Percentiles rank a stretch among this genome's conserved stretches.
Evolutionary conservation across 2,329 filamentous ascomycete species (phyloP).

Genomic region (Raffaelea albimanens): DNA sequence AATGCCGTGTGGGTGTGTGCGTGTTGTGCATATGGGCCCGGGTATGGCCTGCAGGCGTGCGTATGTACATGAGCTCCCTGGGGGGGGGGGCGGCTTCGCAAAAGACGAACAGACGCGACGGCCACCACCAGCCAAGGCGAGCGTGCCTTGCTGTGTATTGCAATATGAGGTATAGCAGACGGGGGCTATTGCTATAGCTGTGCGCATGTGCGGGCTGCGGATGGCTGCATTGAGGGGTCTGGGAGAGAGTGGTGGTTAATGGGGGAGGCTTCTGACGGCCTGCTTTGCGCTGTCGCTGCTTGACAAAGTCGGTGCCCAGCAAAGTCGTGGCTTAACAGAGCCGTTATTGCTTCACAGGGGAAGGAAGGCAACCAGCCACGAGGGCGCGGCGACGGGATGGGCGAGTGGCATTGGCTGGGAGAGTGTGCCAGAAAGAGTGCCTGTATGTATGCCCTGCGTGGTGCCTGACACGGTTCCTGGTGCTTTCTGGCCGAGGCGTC

Average conservation of each 20-base stretch:
- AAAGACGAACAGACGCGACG: too few species aligned
- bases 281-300: too few species aligned
- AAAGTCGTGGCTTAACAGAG: too few species aligned
- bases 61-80: too few species aligned
- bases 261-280: too few species aligned
- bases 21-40: too few species aligned
- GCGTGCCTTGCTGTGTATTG: slow-evolving; percentile 2
- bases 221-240: neutral
- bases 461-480: neutral
- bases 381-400: slow-evolving; percentile 2
- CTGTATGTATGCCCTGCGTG: neutral
- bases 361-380: slow-evolving; percentile 3
- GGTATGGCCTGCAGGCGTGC: too few species aligned
- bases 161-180: slow-evolving; percentile 4
- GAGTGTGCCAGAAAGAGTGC: neutral
- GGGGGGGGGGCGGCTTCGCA: too few species aligned
- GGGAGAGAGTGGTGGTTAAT: neutral
- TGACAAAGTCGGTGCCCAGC: too few species aligned
- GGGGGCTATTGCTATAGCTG: slow-evolving; percentile 2
- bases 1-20: too few species aligned
- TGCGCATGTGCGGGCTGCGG: slow-evolving; percentile 2
- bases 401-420: slow-evolving; percentile 2
- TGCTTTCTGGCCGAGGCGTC: too few species aligned
- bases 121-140: neutral
- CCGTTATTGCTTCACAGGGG: slow-evolving; percentile 2